phyloP scores from a whole-genome alignment of 495 filamentous ascomycete genomes.

The Podospora australis region DNA sequence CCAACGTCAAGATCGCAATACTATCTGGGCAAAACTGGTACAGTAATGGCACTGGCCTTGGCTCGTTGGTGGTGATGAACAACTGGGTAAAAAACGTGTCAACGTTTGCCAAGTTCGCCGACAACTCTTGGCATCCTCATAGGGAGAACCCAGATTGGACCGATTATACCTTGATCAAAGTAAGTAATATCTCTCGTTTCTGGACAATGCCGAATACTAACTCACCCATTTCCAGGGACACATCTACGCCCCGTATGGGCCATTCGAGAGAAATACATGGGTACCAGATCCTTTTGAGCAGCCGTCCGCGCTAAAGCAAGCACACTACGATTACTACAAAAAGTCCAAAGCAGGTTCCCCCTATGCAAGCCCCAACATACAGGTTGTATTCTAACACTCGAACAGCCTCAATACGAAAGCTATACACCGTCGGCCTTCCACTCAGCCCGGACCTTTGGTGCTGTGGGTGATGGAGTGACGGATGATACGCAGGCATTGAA shows the following conservation, averaged over 20 bases:
- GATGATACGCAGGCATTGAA: conserved; percentile 29
- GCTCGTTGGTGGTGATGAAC: conserved; percentile 74
- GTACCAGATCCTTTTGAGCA: conserved; percentile 15
- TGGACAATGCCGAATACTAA: no score
- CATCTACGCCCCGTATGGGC: conserved; percentile 20
- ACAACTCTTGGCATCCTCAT: no score
- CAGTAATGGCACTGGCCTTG: conserved; percentile 53
- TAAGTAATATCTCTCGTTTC: no score
- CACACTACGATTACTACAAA: conserved; percentile 53
- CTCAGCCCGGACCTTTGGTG: conserved; percentile 20
- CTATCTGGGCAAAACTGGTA: conserved; percentile 53
- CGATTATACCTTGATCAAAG: no score
- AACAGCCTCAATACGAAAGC: conserved; percentile 60
- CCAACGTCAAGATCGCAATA: conserved; percentile 56
- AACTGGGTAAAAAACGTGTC: conserved; percentile 51
- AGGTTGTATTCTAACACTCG: no score
- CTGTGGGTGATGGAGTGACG: conserved; percentile 23
- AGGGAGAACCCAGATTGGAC: no score
- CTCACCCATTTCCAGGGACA: conserved; percentile 25
- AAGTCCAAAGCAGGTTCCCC: no score
- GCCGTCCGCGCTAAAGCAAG: conserved; percentile 23
- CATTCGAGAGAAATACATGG: no score
- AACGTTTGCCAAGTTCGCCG: no score
- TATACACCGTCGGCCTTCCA: conserved; percentile 34
- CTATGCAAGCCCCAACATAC: no score